These are phyloP conservation scores for Aspergillus ibericus DNA, from an alignment of 2,329 filamentous ascomycete genomes.

Conservation along the genomic window DNA sequence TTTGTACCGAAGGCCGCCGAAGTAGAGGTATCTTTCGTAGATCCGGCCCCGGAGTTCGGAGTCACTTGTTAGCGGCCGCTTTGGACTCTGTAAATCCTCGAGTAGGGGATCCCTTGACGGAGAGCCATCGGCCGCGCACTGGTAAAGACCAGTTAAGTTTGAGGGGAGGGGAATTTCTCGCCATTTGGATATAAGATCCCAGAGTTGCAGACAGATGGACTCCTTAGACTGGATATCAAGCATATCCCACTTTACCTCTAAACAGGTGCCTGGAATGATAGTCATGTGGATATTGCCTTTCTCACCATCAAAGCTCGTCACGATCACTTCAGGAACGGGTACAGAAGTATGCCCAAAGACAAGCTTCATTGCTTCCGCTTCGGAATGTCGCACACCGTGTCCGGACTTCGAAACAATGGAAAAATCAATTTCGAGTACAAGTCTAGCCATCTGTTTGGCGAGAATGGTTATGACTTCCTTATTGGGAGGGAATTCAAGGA, in stretches of 20 bases:
- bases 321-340: constrained; percentile 21
- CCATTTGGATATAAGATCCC: constrained; percentile 22
- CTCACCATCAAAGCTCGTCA: neutral
- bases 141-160: constrained; percentile 18
- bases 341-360: constrained; percentile 20
- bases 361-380: constrained; percentile 24
- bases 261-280: constrained; percentile 15
- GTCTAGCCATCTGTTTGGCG: constrained; percentile 15
- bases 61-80: constrained; percentile 21
- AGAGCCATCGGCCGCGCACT: constrained; percentile 27
- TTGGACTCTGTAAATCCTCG: constrained; percentile 23
- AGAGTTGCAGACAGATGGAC: constrained; percentile 22
- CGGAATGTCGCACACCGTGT: constrained; percentile 14
- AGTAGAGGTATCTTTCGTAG: constrained; percentile 27
- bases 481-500: neutral
- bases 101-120: constrained; percentile 21
- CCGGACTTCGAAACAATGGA: constrained; percentile 21
- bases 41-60: constrained; percentile 24
- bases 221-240: constrained; percentile 22
- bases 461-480: constrained; percentile 19
- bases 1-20: constrained; percentile 20
- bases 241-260: constrained; percentile 19
- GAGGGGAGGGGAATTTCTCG: constrained; percentile 17
- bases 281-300: constrained; percentile 12
- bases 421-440: constrained; percentile 20